Base-by-base conservation (phyloP, 2,329 filamentous ascomycete species). In the Juglanconis sp. region DNA sequence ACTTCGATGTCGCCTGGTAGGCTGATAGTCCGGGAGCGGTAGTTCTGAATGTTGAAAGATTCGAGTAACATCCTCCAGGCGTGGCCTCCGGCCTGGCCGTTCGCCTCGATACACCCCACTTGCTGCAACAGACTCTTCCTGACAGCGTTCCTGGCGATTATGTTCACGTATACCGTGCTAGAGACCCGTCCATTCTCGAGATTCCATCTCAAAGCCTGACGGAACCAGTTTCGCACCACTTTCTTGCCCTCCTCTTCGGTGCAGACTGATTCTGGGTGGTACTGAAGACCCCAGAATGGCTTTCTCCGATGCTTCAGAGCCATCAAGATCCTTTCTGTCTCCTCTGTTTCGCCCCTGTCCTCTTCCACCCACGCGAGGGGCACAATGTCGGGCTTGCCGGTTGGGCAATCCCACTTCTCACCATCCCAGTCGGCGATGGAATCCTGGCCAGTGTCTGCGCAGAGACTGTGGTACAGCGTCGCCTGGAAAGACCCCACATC, bases 221-320 rank as follows among this genome's bases (percentile, higher is more conserved):
- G 70, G 81, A 92, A 95, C 91, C 92, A 96, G 68, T 90, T 91
- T 54, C 73, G 73, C 40, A 96, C 79, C 32, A 96, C 79, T 13
- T 77, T 75, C 24, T 81, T 83, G 1, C 89, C 87, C 62, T 83
- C 81, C 3, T 79, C 75, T 44, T 91, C 89, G 4, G 92, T 96
- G 71, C 92, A 96, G 13, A 92, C 84, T 0, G 91, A 96, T 72
- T 97, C 92, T 0, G 92, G 92, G 69, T 96, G 92, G 68, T 95
- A 96, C 70, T 96, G 93, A 17, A 96, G 80, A 0, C 90, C 93
- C 87, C 90, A 96, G 64, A 94, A 90, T 0, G 93, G 92, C 65
- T 86, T 87, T 1, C 65, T 69, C 17, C 71, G 74, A 71, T 96
- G 92, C 64, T 81, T 84, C 15, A 88, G 85, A 0, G 84, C 90